A percentile compares a stretch with the other conserved stretches of the same genome.
Conservation (phyloP, 768 basidiomycete genomes). For the Mycena polygramma region DNA sequence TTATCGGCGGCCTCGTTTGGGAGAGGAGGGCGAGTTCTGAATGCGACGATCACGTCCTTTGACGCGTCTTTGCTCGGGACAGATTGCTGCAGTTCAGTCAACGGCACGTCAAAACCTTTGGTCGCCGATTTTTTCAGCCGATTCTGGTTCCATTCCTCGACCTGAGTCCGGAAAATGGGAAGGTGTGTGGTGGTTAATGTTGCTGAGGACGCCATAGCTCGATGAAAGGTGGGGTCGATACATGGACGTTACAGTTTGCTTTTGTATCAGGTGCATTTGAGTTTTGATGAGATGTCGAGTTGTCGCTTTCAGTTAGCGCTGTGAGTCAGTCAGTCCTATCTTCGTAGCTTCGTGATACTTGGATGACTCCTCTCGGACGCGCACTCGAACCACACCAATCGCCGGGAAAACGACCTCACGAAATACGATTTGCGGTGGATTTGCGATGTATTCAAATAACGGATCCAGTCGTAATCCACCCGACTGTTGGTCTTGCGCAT, state of each 20-base stretch:
- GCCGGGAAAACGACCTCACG: too few species aligned
- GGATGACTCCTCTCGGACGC: too few species aligned
- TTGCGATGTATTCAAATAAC: too few species aligned
- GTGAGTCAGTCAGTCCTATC: too few species aligned
- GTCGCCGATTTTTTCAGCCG: constrained; percentile 31
- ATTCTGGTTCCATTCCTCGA: constrained; percentile 45
- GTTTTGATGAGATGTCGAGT: background rate
- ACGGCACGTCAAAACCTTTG: constrained; percentile 38
- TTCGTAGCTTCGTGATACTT: too few species aligned
- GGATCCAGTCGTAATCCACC: too few species aligned
- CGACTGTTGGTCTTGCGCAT: too few species aligned
- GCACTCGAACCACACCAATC: too few species aligned
- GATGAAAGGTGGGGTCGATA: background rate
- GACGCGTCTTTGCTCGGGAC: constrained; percentile 29
- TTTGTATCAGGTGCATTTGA: background rate
- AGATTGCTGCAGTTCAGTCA: constrained; percentile 28
- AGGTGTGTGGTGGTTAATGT: constrained; percentile 47
- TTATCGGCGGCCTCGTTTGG: constrained; percentile 46
- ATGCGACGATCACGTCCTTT: constrained; percentile 53
- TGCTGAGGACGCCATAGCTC: constrained; percentile 47
- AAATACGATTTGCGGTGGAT: too few species aligned
- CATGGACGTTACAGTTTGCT: background rate
- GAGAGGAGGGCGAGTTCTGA: constrained; percentile 51
- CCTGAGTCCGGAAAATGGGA: constrained; percentile 40
- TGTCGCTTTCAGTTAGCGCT: background rate